These are phyloP conservation scores for Daedaleopsis sinensis DNA, from an alignment of 768 basidiomycete genomes.

Conservation along the genomic window DNA sequence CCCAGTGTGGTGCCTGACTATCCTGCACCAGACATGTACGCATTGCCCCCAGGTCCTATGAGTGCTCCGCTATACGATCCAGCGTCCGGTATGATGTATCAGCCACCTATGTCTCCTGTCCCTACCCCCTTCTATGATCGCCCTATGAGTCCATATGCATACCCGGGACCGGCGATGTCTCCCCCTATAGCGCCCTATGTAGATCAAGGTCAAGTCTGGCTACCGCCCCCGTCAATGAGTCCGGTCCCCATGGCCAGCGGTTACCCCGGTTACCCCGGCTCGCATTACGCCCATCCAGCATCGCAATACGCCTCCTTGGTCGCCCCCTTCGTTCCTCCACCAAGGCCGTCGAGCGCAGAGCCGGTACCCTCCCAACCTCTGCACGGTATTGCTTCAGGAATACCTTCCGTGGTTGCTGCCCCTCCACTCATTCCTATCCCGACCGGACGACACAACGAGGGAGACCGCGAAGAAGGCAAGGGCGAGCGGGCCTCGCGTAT, in stretches of 20 bases:
- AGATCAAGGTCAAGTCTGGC: constrained; percentile 54
- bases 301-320: constrained; percentile 14
- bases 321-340: constrained; percentile 30
- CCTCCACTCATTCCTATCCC: constrained; percentile 35
- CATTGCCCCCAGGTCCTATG: constrained; percentile 26
- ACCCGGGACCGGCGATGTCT: constrained; percentile 41
- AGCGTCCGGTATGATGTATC: constrained; percentile 15
- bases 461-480: constrained; percentile 58
- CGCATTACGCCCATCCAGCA: constrained; percentile 12
- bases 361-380: constrained; percentile 38
- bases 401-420: constrained; percentile 37
- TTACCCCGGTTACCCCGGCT: constrained; percentile 11
- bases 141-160: constrained; percentile 36
- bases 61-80: constrained; percentile 16
- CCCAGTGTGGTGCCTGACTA: constrained; percentile 57
- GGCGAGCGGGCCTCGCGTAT: constrained; percentile 62
- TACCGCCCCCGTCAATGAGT: constrained; percentile 35
- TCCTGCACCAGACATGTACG: constrained; percentile 26
- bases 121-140: constrained; percentile 29
- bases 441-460: constrained; percentile 6
- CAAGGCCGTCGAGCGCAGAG: constrained; percentile 58
- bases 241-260: constrained; percentile 5
- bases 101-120: constrained; percentile 22
- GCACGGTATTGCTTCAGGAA: constrained; percentile 36
- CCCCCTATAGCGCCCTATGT: constrained; percentile 31